phyloP scores from a whole-genome alignment of 106 monocot genomes.

The Phalaenopsis equestris region DNA sequence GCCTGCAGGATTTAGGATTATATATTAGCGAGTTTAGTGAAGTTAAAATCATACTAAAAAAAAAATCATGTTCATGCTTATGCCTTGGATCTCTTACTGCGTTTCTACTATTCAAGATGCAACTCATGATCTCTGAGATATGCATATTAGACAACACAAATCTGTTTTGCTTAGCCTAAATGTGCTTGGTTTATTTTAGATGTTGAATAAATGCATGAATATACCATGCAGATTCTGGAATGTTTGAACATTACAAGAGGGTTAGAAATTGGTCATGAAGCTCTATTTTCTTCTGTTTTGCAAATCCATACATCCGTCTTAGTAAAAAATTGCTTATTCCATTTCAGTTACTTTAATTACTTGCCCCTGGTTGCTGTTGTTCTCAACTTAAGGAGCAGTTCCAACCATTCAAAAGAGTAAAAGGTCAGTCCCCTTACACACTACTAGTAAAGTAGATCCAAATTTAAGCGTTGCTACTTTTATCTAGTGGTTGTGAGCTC shows the following conservation, averaged over 20 bases:
- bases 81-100: background rate
- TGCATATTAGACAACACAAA: background rate
- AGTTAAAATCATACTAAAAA: background rate
- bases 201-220: background rate
- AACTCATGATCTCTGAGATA: background rate
- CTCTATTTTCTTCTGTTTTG: background rate
- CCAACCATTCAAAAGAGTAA: slow-evolving; percentile 7
- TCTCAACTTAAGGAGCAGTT: slow-evolving; percentile 4
- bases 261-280: background rate
- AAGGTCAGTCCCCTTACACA: slow-evolving; percentile 6
- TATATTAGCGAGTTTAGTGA: background rate
- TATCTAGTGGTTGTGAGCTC: no score
- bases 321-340: slow-evolving; percentile 9
- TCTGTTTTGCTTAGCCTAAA: background rate
- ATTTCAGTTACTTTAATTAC: slow-evolving; percentile 14
- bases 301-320: background rate
- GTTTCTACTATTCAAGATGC: background rate
- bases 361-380: slow-evolving; percentile 1
- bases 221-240: background rate
- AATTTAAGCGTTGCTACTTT: background rate
- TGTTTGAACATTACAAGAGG: background rate
- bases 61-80: background rate
- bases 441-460: slow-evolving; percentile 2
- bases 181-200: background rate
- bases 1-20: background rate